Base-by-base conservation (phyloP, 768 basidiomycete species). In the Leccinum obscurum region DNA sequence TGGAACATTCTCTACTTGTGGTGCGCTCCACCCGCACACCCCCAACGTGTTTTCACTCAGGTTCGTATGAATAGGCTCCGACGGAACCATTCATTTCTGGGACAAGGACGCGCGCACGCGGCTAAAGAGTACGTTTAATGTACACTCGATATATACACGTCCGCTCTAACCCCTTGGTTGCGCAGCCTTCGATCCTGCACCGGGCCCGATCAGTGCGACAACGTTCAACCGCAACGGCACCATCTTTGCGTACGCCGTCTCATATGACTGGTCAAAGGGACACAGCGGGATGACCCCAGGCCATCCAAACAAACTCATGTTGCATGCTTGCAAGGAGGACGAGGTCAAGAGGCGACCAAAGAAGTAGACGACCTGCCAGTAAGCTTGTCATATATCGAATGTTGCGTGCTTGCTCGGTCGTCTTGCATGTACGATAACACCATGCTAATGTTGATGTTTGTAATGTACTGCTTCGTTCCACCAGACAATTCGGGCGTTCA, bases 221-320 rank as follows among this genome's bases (percentile, higher is more conserved):
- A 80, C 86, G 4, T 98, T 96, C 81, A 97, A 93, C 78, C 88
- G 89, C 62, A 92, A 84, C 26, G 93, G 93, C 30, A 86, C 80
- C 32, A 91, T 97, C 64, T 93, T 97, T 69, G 95, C 94, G 0
- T 97, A 97, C 65, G 89, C 93, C 1, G 76, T 96, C 24, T 93
- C 93, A 13, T 96, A 96, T 64, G 94, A 96, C 69, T 96, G 94
- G 94, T 90, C 88, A 15, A 94, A 94, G 71, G 93, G 93, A 8
- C 90, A 94, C 72, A 85, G 87, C 13, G 94, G 93, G 22, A 92
- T 89, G 82, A 88, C 88, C 5, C 80, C 83, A 3, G 78, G 79
- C 8, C 75, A 76, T 55, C 85, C 87, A 17, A 93, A 92, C 77
- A 92, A 93, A 74, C 73, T 94, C 65, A 88, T 90, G 85, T 69